phyloP scores from a whole-genome alignment of 768 basidiomycete genomes.

The Chlorophyllum brunneum region DNA sequence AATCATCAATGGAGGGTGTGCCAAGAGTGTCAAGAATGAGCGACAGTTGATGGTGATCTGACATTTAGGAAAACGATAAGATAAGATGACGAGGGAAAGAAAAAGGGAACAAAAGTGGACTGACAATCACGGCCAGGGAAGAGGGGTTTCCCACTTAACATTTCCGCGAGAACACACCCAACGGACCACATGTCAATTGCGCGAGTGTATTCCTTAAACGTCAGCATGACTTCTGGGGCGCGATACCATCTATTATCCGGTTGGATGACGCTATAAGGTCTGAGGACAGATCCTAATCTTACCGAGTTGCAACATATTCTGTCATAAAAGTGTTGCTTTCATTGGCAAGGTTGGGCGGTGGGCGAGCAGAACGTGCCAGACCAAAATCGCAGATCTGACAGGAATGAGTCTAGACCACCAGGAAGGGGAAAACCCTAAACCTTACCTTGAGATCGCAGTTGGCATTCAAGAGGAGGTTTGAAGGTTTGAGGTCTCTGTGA shows the following conservation, averaged over 20 bases:
- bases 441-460: constrained; percentile 94
- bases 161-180: constrained; percentile 86
- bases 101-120: constrained; percentile 23
- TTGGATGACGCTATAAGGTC: not conserved
- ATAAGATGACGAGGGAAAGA: constrained; percentile 8
- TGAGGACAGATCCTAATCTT: not conserved
- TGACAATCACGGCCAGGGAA: constrained; percentile 94
- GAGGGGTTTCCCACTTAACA: constrained; percentile 86
- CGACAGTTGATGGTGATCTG: constrained; percentile 91
- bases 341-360: constrained; percentile 63
- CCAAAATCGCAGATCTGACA: constrained; percentile 81
- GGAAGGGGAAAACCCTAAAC: not conserved
- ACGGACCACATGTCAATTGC: constrained; percentile 88
- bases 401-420: constrained; percentile 1
- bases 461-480: constrained; percentile 94
- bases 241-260: constrained; percentile 78
- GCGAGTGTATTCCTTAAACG: constrained; percentile 92
- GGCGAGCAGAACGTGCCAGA: constrained; percentile 75
- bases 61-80: constrained; percentile 10
- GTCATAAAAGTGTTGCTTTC: constrained; percentile 83
- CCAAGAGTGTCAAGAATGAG: constrained; percentile 95
- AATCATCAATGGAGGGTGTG: constrained; percentile 87
- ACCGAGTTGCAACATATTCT: constrained; percentile 96
- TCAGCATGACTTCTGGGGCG: constrained; percentile 97
- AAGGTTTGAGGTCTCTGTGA: constrained; percentile 95